Evolutionary conservation across 305 asterid species (phyloP).

Genomic region (Withania somnifera): DNA sequence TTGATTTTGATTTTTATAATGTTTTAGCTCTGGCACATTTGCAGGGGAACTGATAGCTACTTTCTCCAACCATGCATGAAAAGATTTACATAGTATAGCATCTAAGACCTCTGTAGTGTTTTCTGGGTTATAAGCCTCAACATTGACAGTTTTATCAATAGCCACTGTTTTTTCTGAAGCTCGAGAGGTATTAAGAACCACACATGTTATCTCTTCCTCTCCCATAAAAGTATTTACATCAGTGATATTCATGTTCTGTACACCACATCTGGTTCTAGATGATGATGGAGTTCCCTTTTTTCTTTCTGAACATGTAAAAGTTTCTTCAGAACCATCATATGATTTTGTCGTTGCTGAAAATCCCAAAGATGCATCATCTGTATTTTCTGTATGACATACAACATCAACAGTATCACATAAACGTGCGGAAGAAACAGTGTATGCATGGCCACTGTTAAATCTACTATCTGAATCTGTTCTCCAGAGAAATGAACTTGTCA

Average conservation of each 20-base stretch:
- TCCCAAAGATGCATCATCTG: neutral
- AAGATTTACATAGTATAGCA: neutral
- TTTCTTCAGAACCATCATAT: neutral
- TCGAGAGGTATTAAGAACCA: neutral
- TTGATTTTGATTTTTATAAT: neutral
- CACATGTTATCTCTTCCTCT: neutral
- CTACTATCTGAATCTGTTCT: conserved; percentile 5
- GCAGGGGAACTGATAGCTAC: neutral
- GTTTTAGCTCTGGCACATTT: neutral
- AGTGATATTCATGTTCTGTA: conserved; percentile 1
- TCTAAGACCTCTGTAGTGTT: neutral
- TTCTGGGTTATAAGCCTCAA: conserved; percentile 1
- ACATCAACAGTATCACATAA: neutral
- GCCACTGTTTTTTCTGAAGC: neutral
- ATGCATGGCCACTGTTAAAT: neutral
- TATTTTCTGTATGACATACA: neutral
- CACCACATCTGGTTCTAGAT: neutral
- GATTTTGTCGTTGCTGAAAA: neutral
- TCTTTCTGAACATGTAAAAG: conserved; percentile 2
- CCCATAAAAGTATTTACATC: neutral
- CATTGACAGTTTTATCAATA: neutral
- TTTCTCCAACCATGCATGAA: neutral
- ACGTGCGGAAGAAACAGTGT: conserved; percentile 3
- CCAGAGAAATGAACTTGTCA: conserved; percentile 4
- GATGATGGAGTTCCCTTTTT: too few species aligned